Base-by-base conservation (phyloP, 2,329 filamentous ascomycete genomes). In the Botryotinia globosa region DNA sequence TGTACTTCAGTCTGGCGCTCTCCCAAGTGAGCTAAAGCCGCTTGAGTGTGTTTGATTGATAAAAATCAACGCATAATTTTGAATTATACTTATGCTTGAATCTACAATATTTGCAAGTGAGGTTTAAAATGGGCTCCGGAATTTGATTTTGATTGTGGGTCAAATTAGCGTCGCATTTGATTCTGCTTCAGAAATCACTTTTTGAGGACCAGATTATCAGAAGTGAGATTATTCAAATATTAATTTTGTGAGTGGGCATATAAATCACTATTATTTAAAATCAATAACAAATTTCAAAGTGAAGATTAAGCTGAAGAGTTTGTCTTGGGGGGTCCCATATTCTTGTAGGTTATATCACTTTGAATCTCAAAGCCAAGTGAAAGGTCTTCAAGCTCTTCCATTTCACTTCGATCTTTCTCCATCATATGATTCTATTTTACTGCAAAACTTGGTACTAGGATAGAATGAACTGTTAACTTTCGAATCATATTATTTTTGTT, bases 21-120 rank as follows among this genome's bases (percentile, higher is more conserved):
- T 69, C 66, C 66, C 66, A 69, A 69, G 66, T 69, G 66, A 69
- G 66, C 66, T 69, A 69, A 69, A 69, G 66, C 66, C 66, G 66
- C 66, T 69, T 42, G 48, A 34, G 66, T 69, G 51, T 56, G 51
- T 69, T 34, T 45, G 3, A 32, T 69, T 69, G 66, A 44, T 44
- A 44, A n/a, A n/a, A n/a, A n/a, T n/a, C n/a, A n/a, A n/a, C n/a
- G n/a, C n/a, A n/a, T n/a, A n/a, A n/a, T n/a, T n/a, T n/a, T n/a
- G n/a, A n/a, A n/a, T n/a, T n/a, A n/a, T n/a, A n/a, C n/a, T n/a
- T n/a, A n/a, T n/a, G n/a, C n/a, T n/a, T n/a, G n/a, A n/a, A n/a
- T n/a, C n/a, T n/a, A n/a, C n/a, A n/a, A 20, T 44, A 5, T 44
- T 18, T 2, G 18, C 6, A 44, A 20, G 42, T 44, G 16, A 1